phyloP scores from a whole-genome alignment of 2,329 filamentous ascomycete genomes.

The Arthrobotrys pseudoclavata region DNA sequence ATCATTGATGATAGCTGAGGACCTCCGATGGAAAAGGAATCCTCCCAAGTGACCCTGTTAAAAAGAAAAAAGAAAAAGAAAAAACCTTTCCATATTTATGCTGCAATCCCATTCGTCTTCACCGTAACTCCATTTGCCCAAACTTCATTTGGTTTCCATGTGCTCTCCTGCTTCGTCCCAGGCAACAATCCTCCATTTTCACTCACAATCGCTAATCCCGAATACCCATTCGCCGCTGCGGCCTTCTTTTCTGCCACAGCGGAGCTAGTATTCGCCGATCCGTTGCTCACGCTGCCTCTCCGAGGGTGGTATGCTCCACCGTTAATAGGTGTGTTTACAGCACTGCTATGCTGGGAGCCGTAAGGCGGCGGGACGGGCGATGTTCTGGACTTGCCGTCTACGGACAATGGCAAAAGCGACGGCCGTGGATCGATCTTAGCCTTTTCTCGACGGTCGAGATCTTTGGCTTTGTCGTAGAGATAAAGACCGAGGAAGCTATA shows the following conservation, averaged over 20 bases:
- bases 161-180: constrained; percentile 87
- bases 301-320: constrained; percentile 38
- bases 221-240: constrained; percentile 62
- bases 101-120: constrained; percentile 44
- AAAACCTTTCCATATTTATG: constrained; percentile 21
- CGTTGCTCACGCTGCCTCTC: constrained; percentile 57
- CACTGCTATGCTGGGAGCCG: constrained; percentile 64
- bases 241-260: constrained; percentile 44
- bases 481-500: constrained; percentile 83
- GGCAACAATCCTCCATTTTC: constrained; percentile 73
- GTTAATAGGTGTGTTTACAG: constrained; percentile 37
- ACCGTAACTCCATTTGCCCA: constrained; percentile 44
- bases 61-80: constrained; percentile 30
- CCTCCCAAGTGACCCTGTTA: background rate
- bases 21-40: background rate
- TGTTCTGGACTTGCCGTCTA: constrained; percentile 67
- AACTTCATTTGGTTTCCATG: constrained; percentile 72
- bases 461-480: constrained; percentile 91
- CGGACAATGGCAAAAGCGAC: constrained; percentile 74
- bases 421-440: constrained; percentile 70
- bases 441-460: constrained; percentile 87
- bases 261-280: constrained; percentile 52
- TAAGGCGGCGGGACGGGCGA: constrained; percentile 65
- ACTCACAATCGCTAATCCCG: constrained; percentile 64
- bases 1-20: constrained; percentile 34